Evolutionary conservation across 805 yeast species (phyloP).

Genomic region (Ogataea zsoltii): DNA sequence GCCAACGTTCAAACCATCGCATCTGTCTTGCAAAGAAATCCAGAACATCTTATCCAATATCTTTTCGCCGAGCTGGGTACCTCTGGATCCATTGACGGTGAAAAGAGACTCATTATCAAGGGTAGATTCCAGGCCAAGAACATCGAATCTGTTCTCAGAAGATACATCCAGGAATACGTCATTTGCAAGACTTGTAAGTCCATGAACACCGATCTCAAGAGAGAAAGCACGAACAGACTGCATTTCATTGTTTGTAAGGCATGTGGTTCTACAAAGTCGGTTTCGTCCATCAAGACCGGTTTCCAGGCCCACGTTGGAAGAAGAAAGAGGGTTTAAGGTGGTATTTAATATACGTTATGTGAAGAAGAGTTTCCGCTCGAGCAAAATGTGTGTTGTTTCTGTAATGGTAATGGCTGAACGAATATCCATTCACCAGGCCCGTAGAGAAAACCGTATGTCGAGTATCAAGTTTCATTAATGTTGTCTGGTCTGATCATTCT

Average conservation of each 20-base stretch:
- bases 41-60: conserved; percentile 95
- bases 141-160: conserved; percentile 92
- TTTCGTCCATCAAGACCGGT: conserved; percentile 97
- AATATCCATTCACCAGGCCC: no score
- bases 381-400: no score
- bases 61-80: conserved; percentile 99
- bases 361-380: no score
- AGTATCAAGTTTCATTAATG: no score
- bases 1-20: conserved; percentile 95
- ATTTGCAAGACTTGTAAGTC: conserved; percentile 99
- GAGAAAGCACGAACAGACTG: conserved; percentile 94
- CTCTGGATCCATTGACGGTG: conserved; percentile 98
- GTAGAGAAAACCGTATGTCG: no score
- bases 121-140: conserved; percentile 98
- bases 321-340: conserved; percentile 60
- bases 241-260: conserved; percentile 97
- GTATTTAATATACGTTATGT: conserved; percentile 6
- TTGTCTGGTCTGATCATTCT: no score
- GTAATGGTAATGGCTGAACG: not conserved
- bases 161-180: conserved; percentile 95
- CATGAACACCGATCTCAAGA: conserved; percentile 91
- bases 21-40: conserved; percentile 90
- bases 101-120: conserved; percentile 92
- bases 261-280: conserved; percentile 97
- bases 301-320: conserved; percentile 97